phyloP scores from a whole-genome alignment of 148 eudicot species.

The Silene uniflora region DNA sequence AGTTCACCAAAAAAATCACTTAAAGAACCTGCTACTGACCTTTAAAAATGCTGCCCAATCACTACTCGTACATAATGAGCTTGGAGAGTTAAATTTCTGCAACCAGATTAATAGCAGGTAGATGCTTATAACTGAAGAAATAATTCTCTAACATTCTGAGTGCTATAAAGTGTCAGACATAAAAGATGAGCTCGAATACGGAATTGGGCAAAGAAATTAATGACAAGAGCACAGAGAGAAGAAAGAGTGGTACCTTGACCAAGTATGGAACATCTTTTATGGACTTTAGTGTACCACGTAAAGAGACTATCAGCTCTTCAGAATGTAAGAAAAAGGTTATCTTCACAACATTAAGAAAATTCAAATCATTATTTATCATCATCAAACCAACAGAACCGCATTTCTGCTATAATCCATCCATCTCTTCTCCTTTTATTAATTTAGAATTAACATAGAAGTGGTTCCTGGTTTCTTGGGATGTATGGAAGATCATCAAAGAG shows the following conservation, averaged over 20 bases:
- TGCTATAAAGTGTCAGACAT: background rate
- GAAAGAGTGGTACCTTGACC: slow-evolving; percentile 56
- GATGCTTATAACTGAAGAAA: background rate
- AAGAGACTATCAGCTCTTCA: slow-evolving; percentile 72
- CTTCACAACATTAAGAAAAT: slow-evolving; percentile 49
- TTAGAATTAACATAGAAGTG: background rate
- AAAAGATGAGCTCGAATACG: background rate
- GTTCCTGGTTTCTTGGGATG: background rate
- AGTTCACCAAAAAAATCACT: background rate
- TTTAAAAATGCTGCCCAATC: slow-evolving; percentile 91
- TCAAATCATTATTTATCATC: slow-evolving; percentile 2
- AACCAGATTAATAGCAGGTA: slow-evolving; percentile 19
- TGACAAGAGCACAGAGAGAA: slow-evolving; percentile 1
- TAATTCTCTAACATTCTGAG: background rate
- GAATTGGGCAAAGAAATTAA: slow-evolving; percentile 10
- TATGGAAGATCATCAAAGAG: background rate
- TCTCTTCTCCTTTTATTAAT: background rate
- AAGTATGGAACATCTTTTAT: slow-evolving; percentile 82
- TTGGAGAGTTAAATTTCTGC: slow-evolving; percentile 95
- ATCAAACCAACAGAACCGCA: background rate
- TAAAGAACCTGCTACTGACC: slow-evolving; percentile 37
- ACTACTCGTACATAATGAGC: slow-evolving; percentile 75
- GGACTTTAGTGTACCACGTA: slow-evolving; percentile 77
- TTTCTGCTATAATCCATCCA: background rate
- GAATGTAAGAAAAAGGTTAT: slow-evolving; percentile 76